Percentiles rank a stretch among this genome's conserved stretches.
Conservation (phyloP, 1,139 yeast genomes). For the Kodamaea alishanica region DNA sequence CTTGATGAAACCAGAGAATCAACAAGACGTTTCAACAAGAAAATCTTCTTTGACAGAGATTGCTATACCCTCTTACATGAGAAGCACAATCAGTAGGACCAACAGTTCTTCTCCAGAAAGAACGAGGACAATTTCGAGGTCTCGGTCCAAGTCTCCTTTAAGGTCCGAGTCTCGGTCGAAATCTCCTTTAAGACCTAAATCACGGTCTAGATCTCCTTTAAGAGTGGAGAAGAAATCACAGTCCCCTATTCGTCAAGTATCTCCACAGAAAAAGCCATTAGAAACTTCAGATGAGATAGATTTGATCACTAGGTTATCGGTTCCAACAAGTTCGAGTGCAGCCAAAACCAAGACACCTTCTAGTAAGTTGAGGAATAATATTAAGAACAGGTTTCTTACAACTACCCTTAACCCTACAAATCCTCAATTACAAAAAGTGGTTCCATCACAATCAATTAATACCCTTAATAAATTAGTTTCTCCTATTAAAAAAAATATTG, state of each 20-base stretch:
- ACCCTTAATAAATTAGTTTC: constrained; percentile 10
- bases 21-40: not conserved
- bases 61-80: constrained; percentile 10
- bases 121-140: constrained; percentile 1
- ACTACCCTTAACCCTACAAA: constrained; percentile 33
- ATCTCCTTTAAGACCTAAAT: too few relatives aligned
- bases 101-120: constrained; percentile 9
- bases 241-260: constrained; percentile 1
- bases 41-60: not conserved
- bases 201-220: too few relatives aligned
- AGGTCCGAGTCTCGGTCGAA: too few relatives aligned
- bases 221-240: not conserved
- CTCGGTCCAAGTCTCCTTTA: too few relatives aligned
- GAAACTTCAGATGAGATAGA: constrained; percentile 10
- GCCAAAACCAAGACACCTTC: constrained; percentile 19
- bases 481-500: constrained; percentile 14
- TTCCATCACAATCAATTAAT: constrained; percentile 7
- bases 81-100: constrained; percentile 8
- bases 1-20: constrained; percentile 2
- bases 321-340: constrained; percentile 31
- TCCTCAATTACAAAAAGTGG: constrained; percentile 15
- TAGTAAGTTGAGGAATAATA: constrained; percentile 9
- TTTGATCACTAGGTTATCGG: constrained; percentile 21
- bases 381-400: constrained; percentile 34
- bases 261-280: constrained; percentile 6